Evolutionary conservation across 2,329 filamentous ascomycete species (phyloP), one percentile per base, ranked within the genome.

Genomic region (Cytospora piceae): DNA sequence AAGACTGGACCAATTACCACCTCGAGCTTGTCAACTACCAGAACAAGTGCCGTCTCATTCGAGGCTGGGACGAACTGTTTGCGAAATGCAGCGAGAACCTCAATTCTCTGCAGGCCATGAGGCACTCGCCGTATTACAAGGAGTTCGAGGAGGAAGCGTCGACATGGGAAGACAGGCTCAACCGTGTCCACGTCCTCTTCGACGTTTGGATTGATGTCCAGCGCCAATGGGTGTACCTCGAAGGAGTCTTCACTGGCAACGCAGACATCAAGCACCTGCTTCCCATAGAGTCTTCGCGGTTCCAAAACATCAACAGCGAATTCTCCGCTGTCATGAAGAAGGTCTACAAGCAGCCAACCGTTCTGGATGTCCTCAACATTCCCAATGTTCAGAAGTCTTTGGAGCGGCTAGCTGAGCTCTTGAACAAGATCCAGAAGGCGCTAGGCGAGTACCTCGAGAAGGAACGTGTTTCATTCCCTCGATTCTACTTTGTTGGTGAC

Each of bases 151-250:
- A 99, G 73, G 95, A 99, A 72, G 96, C 96, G 8, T 91, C 93
- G 0, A 87, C 91, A 0, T 99, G 95, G 95, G 96, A 99, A 78
- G 96, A 99, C 79, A 97, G 96, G 77, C 85, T 99, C 31, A 99
- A 98, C 77, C 89, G 95, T 55, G 93, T 99, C 2, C 95, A 99
- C 75, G 93, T 99, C 20, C 85, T 99, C 12, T 99, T 99, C 74
- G 95, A 99, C 76, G 94, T 99, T 20, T 99, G 96, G 96, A 99
- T 99, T 72, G 96, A 99, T 78, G 96, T 99, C n/a, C 95, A 99
- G 77, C 90, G 96, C 68, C 95, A 99, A 80, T 99, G 95, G 95
- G 95, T 99, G 9, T 99, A 99, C 76, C 87, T 99, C 6, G 96
- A 99, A 79, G 95, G 95, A 70, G 95, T 99, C 39, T 99, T 99